A percentile compares a stretch with the other conserved stretches of the same genome.
These are phyloP conservation scores for Knufia petricola DNA, from an alignment of 2,329 filamentous ascomycete genomes.

Conservation along the genomic window DNA sequence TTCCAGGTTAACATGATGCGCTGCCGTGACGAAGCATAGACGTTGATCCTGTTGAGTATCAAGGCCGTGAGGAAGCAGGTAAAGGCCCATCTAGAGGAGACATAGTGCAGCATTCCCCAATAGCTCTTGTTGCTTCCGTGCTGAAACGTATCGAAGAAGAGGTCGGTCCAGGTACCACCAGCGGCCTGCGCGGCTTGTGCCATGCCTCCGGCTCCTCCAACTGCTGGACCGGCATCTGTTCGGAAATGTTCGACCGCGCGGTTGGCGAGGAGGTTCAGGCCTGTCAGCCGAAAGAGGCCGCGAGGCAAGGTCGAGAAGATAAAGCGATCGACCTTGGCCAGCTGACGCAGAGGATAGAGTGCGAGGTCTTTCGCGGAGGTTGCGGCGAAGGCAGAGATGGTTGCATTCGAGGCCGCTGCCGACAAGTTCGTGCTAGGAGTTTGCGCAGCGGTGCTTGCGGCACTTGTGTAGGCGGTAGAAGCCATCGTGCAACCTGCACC, in stretches of 20 bases:
- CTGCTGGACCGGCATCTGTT: constrained; percentile 19
- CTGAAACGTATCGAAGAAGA: constrained; percentile 38
- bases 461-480: not conserved
- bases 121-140: constrained; percentile 51
- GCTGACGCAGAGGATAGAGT: constrained; percentile 29
- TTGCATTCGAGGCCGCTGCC: constrained; percentile 12
- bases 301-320: constrained; percentile 29
- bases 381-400: constrained; percentile 22
- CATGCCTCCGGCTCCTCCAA: constrained; percentile 33
- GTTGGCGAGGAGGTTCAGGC: constrained; percentile 25
- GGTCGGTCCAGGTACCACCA: constrained; percentile 28
- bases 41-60: constrained; percentile 79
- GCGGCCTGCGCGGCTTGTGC: constrained; percentile 28
- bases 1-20: constrained; percentile 68
- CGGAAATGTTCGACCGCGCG: constrained; percentile 24
- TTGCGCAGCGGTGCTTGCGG: not conserved
- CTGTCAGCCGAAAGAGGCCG: constrained; percentile 21
- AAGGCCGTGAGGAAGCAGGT: constrained; percentile 79
- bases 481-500: not conserved
- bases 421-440: constrained; percentile 3
- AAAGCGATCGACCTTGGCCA: constrained; percentile 30
- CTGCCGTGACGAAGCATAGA: constrained; percentile 82
- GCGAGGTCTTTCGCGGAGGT: constrained; percentile 28
- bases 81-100: constrained; percentile 85
- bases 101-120: constrained; percentile 79